phyloP scores from a whole-genome alignment of 208 protist species.

The Wallacemonas sp. region DNA sequence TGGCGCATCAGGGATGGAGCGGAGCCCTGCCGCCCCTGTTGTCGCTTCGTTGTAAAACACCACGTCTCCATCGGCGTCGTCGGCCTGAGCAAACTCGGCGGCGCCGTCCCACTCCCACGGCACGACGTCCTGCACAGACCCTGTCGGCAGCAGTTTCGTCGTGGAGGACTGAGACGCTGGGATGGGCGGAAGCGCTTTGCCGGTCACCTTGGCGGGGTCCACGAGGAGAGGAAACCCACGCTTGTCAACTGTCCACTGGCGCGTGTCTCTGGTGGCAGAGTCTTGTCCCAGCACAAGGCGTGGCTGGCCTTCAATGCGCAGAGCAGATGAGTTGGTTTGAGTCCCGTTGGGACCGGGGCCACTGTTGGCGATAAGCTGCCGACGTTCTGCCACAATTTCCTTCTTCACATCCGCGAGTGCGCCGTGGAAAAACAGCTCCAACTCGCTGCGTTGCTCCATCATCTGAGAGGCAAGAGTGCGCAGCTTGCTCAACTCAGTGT shows the following conservation, averaged over 20 bases:
- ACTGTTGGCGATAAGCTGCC: constrained; percentile 11
- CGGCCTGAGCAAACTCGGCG: neutral
- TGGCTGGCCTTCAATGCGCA: constrained; percentile 47
- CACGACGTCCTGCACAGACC: constrained; percentile 6
- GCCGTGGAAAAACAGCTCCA: constrained; percentile 87
- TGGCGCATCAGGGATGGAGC: constrained; percentile 40
- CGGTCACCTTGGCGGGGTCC: constrained; percentile 14
- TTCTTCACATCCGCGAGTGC: constrained; percentile 76
- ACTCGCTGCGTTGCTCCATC: constrained; percentile 68
- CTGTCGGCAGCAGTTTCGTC: too few relatives aligned
- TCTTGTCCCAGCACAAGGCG: constrained; percentile 50
- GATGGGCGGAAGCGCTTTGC: constrained; percentile 23
- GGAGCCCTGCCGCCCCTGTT: neutral
- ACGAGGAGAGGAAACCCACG: constrained; percentile 28
- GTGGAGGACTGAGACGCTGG: too few relatives aligned
- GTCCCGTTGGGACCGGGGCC: neutral
- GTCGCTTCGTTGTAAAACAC: constrained; percentile 9
- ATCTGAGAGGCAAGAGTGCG: constrained; percentile 53
- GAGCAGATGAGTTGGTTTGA: constrained; percentile 33
- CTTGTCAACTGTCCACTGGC: constrained; percentile 19
- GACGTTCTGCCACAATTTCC: constrained; percentile 60
- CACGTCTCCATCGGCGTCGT: neutral
- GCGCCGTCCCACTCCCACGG: constrained; percentile 13
- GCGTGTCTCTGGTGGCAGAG: neutral
- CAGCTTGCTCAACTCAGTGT: constrained; percentile 61